These are phyloP conservation scores for Dendrocalamus latiflorus DNA, from an alignment of 202 grass and related monocot genomes.

Conservation along the genomic window DNA sequence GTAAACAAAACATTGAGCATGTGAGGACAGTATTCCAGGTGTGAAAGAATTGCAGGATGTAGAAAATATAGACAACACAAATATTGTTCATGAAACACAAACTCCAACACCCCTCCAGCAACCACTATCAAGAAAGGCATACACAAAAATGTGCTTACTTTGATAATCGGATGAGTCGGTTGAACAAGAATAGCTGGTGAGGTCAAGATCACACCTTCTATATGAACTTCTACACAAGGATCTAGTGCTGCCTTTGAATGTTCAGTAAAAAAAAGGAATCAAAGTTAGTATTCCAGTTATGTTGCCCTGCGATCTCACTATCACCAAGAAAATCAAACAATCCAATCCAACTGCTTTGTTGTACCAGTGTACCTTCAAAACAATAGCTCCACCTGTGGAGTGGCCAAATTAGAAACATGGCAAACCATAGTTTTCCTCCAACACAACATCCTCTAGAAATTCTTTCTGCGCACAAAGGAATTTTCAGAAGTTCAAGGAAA, in stretches of 20 bases:
- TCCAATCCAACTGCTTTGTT: neutral
- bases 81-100: neutral
- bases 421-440: conserved; percentile 52
- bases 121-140: neutral
- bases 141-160: conserved; percentile 37
- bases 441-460: conserved; percentile 67
- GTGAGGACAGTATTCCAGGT: neutral
- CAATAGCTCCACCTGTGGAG: conserved; percentile 89
- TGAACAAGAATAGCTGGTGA: conserved; percentile 84
- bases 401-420: conserved; percentile 94
- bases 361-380: conserved; percentile 73
- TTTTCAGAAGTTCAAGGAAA: neutral
- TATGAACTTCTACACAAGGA: conserved; percentile 55
- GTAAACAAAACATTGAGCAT: neutral
- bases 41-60: neutral
- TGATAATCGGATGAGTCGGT: conserved; percentile 76
- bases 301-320: neutral
- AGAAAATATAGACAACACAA: neutral
- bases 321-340: neutral
- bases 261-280: conserved; percentile 3
- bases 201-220: conserved; percentile 87
- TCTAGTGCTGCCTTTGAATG: conserved; percentile 68
- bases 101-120: neutral
- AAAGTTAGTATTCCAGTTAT: conserved; percentile 1
- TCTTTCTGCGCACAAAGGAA: conserved; percentile 59